A percentile compares a stretch with the other conserved stretches of the same genome.
Conservation (phyloP, 305 asterid species). For the Fraxinus angustifolia region DNA sequence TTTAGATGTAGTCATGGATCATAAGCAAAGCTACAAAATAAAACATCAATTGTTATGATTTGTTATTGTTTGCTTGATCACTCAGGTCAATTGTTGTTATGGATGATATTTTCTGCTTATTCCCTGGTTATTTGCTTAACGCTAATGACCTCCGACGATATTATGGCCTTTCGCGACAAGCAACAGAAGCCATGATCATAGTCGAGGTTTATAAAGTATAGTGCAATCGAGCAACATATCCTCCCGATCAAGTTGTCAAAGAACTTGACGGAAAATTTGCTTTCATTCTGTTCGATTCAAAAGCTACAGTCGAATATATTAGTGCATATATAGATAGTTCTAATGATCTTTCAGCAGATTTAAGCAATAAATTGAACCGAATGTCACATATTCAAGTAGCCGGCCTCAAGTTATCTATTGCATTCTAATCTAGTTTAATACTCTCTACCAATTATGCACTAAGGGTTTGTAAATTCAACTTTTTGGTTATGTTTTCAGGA, state of each 20-base stretch:
- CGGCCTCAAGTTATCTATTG: not conserved
- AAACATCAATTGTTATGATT: not conserved
- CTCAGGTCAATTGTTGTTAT: conserved; percentile 55
- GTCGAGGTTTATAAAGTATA: conserved; percentile 59
- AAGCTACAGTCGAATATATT: conserved; percentile 26
- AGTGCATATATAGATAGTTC: not conserved
- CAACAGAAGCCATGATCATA: conserved; percentile 54
- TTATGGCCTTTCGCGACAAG: conserved; percentile 57
- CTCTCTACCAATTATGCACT: not conserved
- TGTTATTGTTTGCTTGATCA: not conserved
- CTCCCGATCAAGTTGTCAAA: conserved; percentile 66
- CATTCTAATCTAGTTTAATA: not conserved
- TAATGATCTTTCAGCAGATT: not conserved
- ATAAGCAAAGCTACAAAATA: not conserved
- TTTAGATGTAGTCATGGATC: not conserved
- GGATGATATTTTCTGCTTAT: conserved; percentile 72
- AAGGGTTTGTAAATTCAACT: not conserved
- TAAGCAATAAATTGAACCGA: not conserved
- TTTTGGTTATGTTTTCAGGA: conserved; percentile 36
- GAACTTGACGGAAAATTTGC: conserved; percentile 57
- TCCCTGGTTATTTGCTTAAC: conserved; percentile 50
- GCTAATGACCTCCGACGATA: conserved; percentile 40
- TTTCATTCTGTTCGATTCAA: conserved; percentile 55
- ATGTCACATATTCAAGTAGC: not conserved
- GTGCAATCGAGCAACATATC: conserved; percentile 64